These are phyloP conservation scores for Colletotrichum sojae DNA, from an alignment of 2,329 filamentous ascomycete species.

Conservation along the genomic window DNA sequence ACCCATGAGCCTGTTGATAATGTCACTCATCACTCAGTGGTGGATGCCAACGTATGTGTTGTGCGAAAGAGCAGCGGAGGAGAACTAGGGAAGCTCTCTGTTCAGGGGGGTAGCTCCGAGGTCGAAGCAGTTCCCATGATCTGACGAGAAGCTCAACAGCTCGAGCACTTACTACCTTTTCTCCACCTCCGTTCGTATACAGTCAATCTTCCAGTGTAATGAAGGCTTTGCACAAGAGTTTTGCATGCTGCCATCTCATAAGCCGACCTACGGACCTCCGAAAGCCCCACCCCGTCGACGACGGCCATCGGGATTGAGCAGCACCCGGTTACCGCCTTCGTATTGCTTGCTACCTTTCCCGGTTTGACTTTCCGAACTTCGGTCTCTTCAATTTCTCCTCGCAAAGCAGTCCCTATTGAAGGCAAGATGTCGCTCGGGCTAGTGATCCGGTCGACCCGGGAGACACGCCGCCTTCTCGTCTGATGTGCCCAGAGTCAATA, in stretches of 20 bases:
- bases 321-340: background rate
- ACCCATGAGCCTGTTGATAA: background rate
- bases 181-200: too few species aligned
- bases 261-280: slow-evolving; percentile 18
- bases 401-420: background rate
- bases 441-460: slow-evolving; percentile 13
- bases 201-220: too few species aligned
- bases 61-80: too few species aligned
- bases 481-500: background rate
- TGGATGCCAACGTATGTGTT: too few species aligned
- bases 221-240: background rate
- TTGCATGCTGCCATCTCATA: background rate
- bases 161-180: too few species aligned
- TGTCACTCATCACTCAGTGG: too few species aligned
- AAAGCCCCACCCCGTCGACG: background rate
- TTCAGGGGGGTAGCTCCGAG: too few species aligned
- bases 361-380: background rate
- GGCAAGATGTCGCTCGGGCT: background rate
- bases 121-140: too few species aligned
- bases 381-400: background rate
- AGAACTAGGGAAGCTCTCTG: too few species aligned
- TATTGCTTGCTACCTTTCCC: background rate
- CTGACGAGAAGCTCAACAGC: too few species aligned
- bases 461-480: slow-evolving; percentile 7
- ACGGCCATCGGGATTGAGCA: background rate